Percentiles rank a stretch among this genome's conserved stretches.
These are phyloP conservation scores for Henckelia pumila DNA, from an alignment of 257 asterid genomes.

Conservation along the genomic window DNA sequence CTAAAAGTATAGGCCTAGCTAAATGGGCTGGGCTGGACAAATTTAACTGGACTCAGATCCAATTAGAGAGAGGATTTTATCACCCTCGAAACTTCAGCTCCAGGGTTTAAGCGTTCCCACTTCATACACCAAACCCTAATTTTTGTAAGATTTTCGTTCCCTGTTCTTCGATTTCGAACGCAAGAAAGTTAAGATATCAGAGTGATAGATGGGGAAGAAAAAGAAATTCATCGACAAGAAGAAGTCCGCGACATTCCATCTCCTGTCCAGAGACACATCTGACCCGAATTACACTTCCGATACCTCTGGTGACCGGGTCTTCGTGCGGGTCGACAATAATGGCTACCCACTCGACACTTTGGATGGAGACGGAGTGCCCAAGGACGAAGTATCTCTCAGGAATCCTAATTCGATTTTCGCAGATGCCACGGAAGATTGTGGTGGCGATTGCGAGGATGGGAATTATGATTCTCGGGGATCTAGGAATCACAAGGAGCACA, in stretches of 20 bases:
- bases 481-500: conserved; percentile 10
- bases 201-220: conserved; percentile 47
- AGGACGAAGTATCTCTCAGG: conserved; percentile 19
- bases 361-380: conserved; percentile 27
- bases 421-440: conserved; percentile 61
- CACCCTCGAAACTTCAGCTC: too few species aligned
- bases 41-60: too few species aligned
- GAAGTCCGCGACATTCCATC: conserved; percentile 77
- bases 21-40: too few species aligned
- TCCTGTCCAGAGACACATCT: conserved; percentile 82
- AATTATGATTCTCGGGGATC: conserved; percentile 19
- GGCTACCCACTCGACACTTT: conserved; percentile 38
- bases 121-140: not conserved
- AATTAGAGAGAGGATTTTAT: too few species aligned
- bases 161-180: not conserved
- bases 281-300: conserved; percentile 66
- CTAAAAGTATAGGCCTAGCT: too few species aligned
- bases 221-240: conserved; percentile 84
- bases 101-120: not conserved
- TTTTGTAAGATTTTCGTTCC: not conserved
- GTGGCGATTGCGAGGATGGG: conserved; percentile 26
- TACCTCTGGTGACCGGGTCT: conserved; percentile 66
- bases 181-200: not conserved
- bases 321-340: conserved; percentile 74
- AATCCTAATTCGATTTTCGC: conserved; percentile 49